phyloP scores from a whole-genome alignment of 2,329 filamentous ascomycete species.

The Hypomyces rosellus region DNA sequence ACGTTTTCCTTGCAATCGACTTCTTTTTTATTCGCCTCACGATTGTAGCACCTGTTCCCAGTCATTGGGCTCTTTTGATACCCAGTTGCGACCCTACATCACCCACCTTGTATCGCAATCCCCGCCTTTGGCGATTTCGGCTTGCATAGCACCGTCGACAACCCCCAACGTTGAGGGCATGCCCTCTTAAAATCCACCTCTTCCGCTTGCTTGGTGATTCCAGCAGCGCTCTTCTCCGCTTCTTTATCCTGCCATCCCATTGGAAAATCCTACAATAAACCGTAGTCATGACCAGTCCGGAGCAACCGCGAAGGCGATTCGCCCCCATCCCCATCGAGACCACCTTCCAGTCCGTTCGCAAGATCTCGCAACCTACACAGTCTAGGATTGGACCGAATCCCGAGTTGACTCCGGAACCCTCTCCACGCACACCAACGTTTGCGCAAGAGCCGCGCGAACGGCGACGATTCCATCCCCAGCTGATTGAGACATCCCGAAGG shows the following conservation, averaged over 20 bases:
- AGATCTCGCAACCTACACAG: slow-evolving; percentile 12
- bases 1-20: too few species aligned
- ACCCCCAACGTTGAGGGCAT: neutral
- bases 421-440: slow-evolving; percentile 42
- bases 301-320: slow-evolving; percentile 52
- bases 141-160: neutral
- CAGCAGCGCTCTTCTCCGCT: slow-evolving; percentile 4
- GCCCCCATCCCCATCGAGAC: slow-evolving; percentile 67
- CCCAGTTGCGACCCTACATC: neutral
- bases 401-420: slow-evolving; percentile 50
- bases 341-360: slow-evolving; percentile 54
- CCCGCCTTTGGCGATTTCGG: neutral
- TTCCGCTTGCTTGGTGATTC: slow-evolving; percentile 4
- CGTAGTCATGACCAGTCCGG: slow-evolving; percentile 32
- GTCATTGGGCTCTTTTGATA: too few species aligned
- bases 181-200: slow-evolving; percentile 4
- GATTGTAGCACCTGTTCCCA: too few species aligned
- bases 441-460: slow-evolving; percentile 36
- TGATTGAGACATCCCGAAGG: slow-evolving; percentile 73
- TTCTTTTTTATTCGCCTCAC: too few species aligned
- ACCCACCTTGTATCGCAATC: neutral
- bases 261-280: neutral
- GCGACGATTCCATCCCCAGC: slow-evolving; percentile 64
- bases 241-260: too few species aligned
- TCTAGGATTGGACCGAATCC: slow-evolving; percentile 43